Evolutionary conservation across 495 filamentous ascomycete species (phyloP).

Genomic region (Aspergillus saccharolyticus): DNA sequence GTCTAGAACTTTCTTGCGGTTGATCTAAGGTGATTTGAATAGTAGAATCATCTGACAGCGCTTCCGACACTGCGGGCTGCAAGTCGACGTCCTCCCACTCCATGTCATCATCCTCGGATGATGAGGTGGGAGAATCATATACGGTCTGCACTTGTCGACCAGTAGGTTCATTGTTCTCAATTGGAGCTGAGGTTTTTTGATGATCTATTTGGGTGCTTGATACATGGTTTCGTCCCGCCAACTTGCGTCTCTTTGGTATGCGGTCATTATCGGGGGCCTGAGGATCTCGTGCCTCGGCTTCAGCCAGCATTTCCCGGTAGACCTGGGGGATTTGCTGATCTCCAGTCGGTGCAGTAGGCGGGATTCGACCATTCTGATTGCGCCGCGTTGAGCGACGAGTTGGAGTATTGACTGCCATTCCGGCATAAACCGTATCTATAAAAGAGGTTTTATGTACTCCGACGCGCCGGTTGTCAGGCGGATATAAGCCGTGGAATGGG

Average conservation of each 20-base stretch:
- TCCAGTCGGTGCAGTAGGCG: background rate
- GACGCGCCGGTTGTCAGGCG: background rate
- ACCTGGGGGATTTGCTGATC: slow-evolving; percentile 45
- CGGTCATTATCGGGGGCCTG: slow-evolving; percentile 28
- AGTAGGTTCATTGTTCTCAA: slow-evolving; percentile 12
- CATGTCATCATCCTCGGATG: slow-evolving; percentile 54
- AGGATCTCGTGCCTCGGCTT: slow-evolving; percentile 48
- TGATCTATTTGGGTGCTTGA: slow-evolving; percentile 2
- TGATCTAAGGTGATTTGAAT: slow-evolving; percentile 56
- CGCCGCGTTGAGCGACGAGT: background rate
- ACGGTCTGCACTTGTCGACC: slow-evolving; percentile 33
- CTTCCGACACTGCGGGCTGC: slow-evolving; percentile 29
- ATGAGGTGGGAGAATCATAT: slow-evolving; percentile 41
- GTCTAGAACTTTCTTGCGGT: slow-evolving; percentile 29
- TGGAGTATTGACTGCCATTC: background rate
- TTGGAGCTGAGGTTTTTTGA: slow-evolving; percentile 5
- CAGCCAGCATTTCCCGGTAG: slow-evolving; percentile 64
- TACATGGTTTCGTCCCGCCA: slow-evolving; percentile 24
- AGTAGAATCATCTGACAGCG: slow-evolving; percentile 30
- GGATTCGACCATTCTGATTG: background rate
- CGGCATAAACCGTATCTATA: background rate
- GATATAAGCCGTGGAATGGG: background rate
- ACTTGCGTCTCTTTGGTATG: slow-evolving; percentile 42
- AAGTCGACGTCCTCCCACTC: slow-evolving; percentile 71
- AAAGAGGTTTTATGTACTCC: background rate